A percentile compares a stretch with the other conserved stretches of the same genome.
Evolutionary conservation across 176 grass and related monocot species (phyloP).

Genomic region (Secale cereale): DNA sequence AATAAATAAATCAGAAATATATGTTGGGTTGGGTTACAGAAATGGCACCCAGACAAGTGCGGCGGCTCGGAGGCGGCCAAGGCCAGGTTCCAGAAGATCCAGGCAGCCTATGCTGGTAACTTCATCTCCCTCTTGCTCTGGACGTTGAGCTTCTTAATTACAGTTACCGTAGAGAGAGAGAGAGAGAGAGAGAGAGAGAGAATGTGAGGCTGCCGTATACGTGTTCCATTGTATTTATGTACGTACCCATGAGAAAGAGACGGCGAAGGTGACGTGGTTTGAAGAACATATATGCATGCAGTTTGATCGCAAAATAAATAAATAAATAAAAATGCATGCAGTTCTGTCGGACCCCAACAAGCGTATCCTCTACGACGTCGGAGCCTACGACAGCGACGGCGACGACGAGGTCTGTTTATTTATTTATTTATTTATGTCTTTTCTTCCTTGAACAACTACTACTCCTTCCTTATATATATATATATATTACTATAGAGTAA

Average conservation of each 20-base stretch:
- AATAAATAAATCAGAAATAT: too few species aligned
- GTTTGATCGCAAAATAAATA: too few species aligned
- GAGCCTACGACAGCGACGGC: constrained; percentile 59
- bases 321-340: too few species aligned
- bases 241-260: background rate
- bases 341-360: constrained; percentile 71
- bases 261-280: background rate
- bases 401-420: background rate
- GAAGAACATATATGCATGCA: constrained; percentile 14
- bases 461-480: background rate
- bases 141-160: too few species aligned
- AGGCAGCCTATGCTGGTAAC: constrained; percentile 56
- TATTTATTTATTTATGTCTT: background rate
- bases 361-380: constrained; percentile 69
- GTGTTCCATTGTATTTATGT: background rate
- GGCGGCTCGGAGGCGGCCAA: constrained; percentile 40
- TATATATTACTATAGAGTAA: too few species aligned
- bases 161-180: background rate
- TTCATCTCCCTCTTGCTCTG: background rate
- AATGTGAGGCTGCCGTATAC: background rate
- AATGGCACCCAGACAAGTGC: constrained; percentile 73
- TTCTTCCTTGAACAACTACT: background rate
- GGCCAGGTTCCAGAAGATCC: constrained; percentile 65
- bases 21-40: too few species aligned
- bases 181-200: background rate